Percentiles rank a stretch among this genome's conserved stretches.
These are phyloP conservation scores for Auxenochlorella pyrenoidosa DNA, from an alignment of 139 green algal species.

Conservation along the genomic window DNA sequence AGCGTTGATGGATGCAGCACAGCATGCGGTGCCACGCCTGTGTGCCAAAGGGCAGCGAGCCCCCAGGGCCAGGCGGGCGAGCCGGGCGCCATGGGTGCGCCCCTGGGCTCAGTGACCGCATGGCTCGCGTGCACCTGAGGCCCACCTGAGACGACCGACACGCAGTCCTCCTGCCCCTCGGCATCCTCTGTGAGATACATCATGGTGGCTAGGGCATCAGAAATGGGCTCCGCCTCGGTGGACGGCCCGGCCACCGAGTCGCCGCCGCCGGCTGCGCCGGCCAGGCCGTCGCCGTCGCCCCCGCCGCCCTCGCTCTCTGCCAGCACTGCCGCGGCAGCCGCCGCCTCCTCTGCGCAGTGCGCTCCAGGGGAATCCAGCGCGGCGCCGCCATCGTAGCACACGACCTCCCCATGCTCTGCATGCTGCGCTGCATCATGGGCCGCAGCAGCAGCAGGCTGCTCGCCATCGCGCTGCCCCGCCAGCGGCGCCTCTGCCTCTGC, in stretches of 20 bases:
- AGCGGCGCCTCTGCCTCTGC: not conserved
- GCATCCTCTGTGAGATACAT: conserved; percentile 46
- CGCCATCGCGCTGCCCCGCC: not conserved
- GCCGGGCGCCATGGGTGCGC: too few relatives aligned
- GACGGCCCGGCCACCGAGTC: not conserved
- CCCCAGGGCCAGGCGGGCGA: too few relatives aligned
- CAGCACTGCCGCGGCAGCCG: not conserved
- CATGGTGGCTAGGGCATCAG: conserved; percentile 20
- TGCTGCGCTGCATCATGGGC: conserved; percentile 1
- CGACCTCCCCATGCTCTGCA: not conserved
- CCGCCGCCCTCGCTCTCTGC: not conserved
- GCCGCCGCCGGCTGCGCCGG: not conserved
- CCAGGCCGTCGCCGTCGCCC: not conserved
- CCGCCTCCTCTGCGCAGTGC: not conserved
- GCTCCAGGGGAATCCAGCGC: not conserved
- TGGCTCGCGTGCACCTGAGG: too few relatives aligned
- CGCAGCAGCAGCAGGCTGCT: not conserved
- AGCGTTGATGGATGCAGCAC: too few relatives aligned
- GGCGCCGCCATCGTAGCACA: not conserved
- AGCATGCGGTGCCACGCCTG: too few relatives aligned
- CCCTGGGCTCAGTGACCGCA: too few relatives aligned
- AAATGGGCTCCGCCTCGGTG: not conserved
- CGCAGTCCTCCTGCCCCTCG: conserved; percentile 21
- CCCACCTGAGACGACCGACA: conserved; percentile 49
- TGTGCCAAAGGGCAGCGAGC: too few relatives aligned